A percentile compares a stretch with the other conserved stretches of the same genome.
Evolutionary conservation across 768 basidiomycete genomes (phyloP).

Genomic region (Royoungia palumana): DNA sequence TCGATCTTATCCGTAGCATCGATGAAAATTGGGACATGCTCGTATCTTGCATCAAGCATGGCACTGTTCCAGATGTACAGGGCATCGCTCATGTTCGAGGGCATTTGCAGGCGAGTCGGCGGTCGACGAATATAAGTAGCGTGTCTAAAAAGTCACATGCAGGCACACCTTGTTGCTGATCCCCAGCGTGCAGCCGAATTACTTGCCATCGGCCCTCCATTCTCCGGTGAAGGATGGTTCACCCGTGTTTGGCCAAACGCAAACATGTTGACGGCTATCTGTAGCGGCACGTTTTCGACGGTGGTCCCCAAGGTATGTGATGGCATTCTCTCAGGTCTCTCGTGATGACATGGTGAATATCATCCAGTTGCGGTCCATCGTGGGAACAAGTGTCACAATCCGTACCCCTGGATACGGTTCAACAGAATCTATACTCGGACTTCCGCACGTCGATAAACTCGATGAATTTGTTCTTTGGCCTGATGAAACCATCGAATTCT

Average conservation of each 20-base stretch:
- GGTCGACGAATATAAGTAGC: no score
- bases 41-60: slow-evolving; percentile 13
- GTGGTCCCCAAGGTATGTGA: slow-evolving; percentile 12
- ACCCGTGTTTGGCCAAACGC: slow-evolving; percentile 16
- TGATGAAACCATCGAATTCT: slow-evolving; percentile 13
- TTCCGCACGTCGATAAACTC: not conserved
- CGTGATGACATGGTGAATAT: not conserved
- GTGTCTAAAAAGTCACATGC: not conserved
- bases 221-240: slow-evolving; percentile 14
- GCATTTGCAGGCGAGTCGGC: slow-evolving; percentile 11
- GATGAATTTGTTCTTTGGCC: slow-evolving; percentile 7
- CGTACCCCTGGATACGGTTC: slow-evolving; percentile 5
- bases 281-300: slow-evolving; percentile 9
- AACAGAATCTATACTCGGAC: slow-evolving; percentile 9
- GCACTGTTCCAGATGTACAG: slow-evolving; percentile 16
- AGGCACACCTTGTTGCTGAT: slow-evolving; percentile 12
- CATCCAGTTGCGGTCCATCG: slow-evolving; percentile 11
- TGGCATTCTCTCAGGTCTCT: not conserved
- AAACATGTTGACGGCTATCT: not conserved
- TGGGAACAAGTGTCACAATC: slow-evolving; percentile 8
- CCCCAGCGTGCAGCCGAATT: slow-evolving; percentile 21
- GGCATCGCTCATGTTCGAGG: slow-evolving; percentile 7
- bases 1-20: slow-evolving; percentile 10
- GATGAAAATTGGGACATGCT: slow-evolving; percentile 20
- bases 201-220: slow-evolving; percentile 10